Evolutionary conservation across 495 filamentous ascomycete genomes (phyloP), one percentile per base, ranked within the genome.

Genomic region (Xylaria acuta): DNA sequence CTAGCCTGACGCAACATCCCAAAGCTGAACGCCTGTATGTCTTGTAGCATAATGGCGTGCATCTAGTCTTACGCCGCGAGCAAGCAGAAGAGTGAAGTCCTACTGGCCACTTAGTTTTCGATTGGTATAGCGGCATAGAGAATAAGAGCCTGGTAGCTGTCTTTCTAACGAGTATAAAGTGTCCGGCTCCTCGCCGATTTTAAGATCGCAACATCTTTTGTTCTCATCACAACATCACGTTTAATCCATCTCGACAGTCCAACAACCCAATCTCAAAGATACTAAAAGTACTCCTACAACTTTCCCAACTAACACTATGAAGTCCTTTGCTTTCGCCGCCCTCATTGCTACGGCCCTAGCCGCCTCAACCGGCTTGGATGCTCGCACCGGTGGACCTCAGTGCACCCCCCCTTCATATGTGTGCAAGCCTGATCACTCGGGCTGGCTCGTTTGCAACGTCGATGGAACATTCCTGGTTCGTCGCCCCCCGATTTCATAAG

Each of bases 391-490:
- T 30, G 58, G 32, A 36, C 7, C 47, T 51, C 4, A 67, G 16
- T 79, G 77, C 71, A 68, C 69, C 11, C 71, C 74, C 14, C 71
- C 73, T 12, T 38, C 63, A 0, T 79, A 79, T 41, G 25, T 22
- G 40, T 79, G 77, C 76, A 78, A 78, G 67, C 34, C 70, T 32
- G 74, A 79, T 56, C 59, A 73, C 49, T 64, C 73, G 2, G 76
- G 77, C 41, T 79, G 76, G 76, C 69, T 75, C 60, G 77, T 86
- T 38, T 71, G 80, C 47, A 84, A 82, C 59, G 77, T 82, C 32
- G 71, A 85, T 20, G 79, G 83, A 49, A 79, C 64, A 49, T 77
- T 69, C 18, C 59, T 84, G 40, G 81, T 84, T 40, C 75, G 77
- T 72, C 25, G 6, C 9, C 25, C 72, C 75, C 0, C 69, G 64